A percentile compares a stretch with the other conserved stretches of the same genome.
Conservation (phyloP, 176 grass and related monocot species). For the Phoenix roebelenii region DNA sequence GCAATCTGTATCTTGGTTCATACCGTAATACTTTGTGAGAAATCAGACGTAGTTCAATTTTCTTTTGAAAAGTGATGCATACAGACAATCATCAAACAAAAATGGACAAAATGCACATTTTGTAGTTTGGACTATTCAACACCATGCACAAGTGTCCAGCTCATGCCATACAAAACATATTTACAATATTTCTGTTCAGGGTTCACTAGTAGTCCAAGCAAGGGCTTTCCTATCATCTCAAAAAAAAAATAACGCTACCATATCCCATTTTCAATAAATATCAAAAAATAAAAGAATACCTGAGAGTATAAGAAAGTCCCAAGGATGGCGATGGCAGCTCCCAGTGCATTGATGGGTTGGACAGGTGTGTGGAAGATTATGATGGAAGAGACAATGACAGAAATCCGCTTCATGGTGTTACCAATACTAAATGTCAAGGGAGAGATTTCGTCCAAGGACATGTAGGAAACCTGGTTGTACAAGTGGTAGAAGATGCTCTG, state of each 20-base stretch:
- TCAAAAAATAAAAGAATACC: slow-evolving; percentile 34
- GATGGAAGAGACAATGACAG: slow-evolving; percentile 88
- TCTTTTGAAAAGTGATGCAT: too few relatives aligned
- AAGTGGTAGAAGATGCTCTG: slow-evolving; percentile 93
- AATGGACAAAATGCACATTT: too few relatives aligned
- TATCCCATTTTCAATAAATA: background rate
- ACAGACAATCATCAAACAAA: too few relatives aligned
- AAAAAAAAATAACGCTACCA: background rate
- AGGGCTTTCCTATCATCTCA: background rate
- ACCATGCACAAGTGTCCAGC: too few relatives aligned
- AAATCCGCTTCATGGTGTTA: slow-evolving; percentile 96
- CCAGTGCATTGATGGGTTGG: slow-evolving; percentile 74
- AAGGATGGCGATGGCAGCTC: slow-evolving; percentile 84
- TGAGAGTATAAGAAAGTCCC: slow-evolving; percentile 94
- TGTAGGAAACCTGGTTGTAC: slow-evolving; percentile 97
- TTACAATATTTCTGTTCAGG: too few relatives aligned
- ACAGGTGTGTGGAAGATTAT: slow-evolving; percentile 90
- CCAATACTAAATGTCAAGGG: slow-evolving; percentile 89
- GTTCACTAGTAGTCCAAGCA: background rate
- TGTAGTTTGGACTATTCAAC: too few relatives aligned
- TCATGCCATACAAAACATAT: too few relatives aligned
- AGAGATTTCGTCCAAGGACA: slow-evolving; percentile 83
- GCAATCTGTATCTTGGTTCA: too few relatives aligned
- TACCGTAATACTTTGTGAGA: too few relatives aligned
- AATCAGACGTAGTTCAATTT: too few relatives aligned